These are phyloP conservation scores for Boletus insuetus DNA, from an alignment of 768 basidiomycete genomes.

Conservation along the genomic window DNA sequence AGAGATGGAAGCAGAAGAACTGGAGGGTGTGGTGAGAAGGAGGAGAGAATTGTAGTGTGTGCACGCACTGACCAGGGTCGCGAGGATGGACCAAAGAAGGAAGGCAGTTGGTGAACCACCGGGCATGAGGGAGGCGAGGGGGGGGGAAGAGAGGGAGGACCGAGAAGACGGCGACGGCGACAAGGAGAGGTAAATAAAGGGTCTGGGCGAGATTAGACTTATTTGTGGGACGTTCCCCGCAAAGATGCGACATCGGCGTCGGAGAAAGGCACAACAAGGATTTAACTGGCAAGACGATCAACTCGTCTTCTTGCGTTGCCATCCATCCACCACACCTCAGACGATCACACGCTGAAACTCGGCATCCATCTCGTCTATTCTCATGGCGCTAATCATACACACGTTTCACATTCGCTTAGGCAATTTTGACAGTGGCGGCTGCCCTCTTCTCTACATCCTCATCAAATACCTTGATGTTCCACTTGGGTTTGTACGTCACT, in stretches of 20 bases:
- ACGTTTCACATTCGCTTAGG: slow-evolving; percentile 10
- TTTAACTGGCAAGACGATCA: background rate
- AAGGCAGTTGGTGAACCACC: slow-evolving; percentile 72
- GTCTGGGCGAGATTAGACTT: slow-evolving; percentile 9
- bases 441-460: slow-evolving; percentile 54
- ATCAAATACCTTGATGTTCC: slow-evolving; percentile 73
- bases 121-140: slow-evolving; percentile 50
- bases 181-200: background rate
- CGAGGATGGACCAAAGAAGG: slow-evolving; percentile 73
- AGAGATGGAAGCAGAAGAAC: slow-evolving; percentile 67
- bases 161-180: background rate
- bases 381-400: slow-evolving; percentile 1
- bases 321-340: background rate
- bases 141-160: background rate
- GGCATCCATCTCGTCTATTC: background rate
- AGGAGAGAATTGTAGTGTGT: background rate
- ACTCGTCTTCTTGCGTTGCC: background rate
- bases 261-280: too few species aligned
- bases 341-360: background rate
- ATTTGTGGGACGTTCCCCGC: slow-evolving; percentile 21
- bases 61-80: slow-evolving; percentile 51
- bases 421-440: slow-evolving; percentile 32
- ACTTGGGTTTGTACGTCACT: slow-evolving; percentile 52
- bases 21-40: slow-evolving; percentile 23
- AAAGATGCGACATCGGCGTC: slow-evolving; percentile 7